A percentile compares a stretch with the other conserved stretches of the same genome.
phyloP scores from a whole-genome alignment of 179 eudicot genomes.

The Gypsophila paniculata region DNA sequence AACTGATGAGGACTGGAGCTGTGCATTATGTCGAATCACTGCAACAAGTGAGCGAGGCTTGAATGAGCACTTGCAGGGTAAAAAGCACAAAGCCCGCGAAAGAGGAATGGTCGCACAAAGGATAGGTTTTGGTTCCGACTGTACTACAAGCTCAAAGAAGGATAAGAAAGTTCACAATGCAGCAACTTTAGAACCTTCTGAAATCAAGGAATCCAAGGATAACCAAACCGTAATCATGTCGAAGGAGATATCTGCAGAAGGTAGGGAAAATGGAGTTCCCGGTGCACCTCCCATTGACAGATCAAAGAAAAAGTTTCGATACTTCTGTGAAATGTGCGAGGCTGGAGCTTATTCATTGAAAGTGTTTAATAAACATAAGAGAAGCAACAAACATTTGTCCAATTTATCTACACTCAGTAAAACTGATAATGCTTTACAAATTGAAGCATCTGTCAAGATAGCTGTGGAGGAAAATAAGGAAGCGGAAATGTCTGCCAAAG shows the following conservation, averaged over 20 bases:
- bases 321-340: constrained; percentile 47
- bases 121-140: constrained; percentile 35
- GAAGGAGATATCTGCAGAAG: constrained; percentile 2
- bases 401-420: constrained; percentile 18
- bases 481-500: constrained; percentile 1
- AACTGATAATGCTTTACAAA: constrained; percentile 3
- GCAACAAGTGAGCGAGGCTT: constrained; percentile 50
- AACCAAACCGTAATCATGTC: not conserved
- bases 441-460: not conserved
- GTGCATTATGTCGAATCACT: constrained; percentile 54
- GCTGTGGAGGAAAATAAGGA: constrained; percentile 10
- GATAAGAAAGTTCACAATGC: constrained; percentile 8
- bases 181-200: too few relatives aligned
- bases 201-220: not conserved
- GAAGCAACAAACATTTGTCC: constrained; percentile 49
- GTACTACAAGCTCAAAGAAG: not conserved
- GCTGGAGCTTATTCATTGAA: constrained; percentile 32
- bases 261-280: constrained; percentile 7
- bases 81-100: constrained; percentile 53
- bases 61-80: constrained; percentile 52
- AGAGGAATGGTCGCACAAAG: constrained; percentile 30
- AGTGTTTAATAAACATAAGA: constrained; percentile 39
- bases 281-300: constrained; percentile 10
- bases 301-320: constrained; percentile 24
- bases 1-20: constrained; percentile 48